Evolutionary conservation across 352 stramenopile genomes (phyloP).

Genomic region (Pythium monospermum): DNA sequence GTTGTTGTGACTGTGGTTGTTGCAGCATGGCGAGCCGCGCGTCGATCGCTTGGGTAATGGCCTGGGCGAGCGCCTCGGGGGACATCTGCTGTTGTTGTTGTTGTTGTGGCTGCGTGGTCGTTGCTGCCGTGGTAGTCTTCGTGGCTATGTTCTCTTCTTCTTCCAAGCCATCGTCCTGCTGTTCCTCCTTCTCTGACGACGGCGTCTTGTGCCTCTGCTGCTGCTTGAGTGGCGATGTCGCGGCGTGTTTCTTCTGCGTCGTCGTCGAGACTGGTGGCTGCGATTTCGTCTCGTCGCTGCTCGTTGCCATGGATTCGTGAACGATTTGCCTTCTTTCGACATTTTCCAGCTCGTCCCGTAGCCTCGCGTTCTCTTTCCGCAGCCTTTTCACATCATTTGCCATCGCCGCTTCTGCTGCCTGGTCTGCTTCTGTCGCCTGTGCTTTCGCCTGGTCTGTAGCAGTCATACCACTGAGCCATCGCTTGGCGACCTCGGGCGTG

Average conservation of each 20-base stretch:
- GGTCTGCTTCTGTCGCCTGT: neutral
- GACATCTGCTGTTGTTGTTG: neutral
- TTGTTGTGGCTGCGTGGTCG: neutral
- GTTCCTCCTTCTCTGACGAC: too few species aligned
- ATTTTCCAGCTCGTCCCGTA: slow-evolving; percentile 29
- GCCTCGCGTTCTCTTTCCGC: slow-evolving; percentile 25
- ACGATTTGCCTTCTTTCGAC: neutral
- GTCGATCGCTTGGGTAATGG: slow-evolving; percentile 24
- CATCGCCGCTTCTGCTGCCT: neutral
- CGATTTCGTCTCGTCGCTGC: neutral
- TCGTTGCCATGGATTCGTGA: neutral
- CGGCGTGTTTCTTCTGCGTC: neutral
- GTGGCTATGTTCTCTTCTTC: neutral
- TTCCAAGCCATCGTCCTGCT: neutral
- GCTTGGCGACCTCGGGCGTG: slow-evolving; percentile 48
- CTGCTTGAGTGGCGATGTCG: slow-evolving; percentile 1
- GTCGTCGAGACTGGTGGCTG: neutral
- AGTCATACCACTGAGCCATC: neutral
- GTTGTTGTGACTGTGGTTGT: neutral
- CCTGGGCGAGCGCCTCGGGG: slow-evolving; percentile 22
- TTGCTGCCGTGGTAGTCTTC: neutral
- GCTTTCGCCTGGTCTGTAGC: neutral
- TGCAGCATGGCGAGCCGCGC: slow-evolving; percentile 12
- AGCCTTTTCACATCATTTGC: slow-evolving; percentile 13
- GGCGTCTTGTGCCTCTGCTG: neutral